Conservation (phyloP, 140 eudicot species). For the Erigeron philadelphicus region DNA sequence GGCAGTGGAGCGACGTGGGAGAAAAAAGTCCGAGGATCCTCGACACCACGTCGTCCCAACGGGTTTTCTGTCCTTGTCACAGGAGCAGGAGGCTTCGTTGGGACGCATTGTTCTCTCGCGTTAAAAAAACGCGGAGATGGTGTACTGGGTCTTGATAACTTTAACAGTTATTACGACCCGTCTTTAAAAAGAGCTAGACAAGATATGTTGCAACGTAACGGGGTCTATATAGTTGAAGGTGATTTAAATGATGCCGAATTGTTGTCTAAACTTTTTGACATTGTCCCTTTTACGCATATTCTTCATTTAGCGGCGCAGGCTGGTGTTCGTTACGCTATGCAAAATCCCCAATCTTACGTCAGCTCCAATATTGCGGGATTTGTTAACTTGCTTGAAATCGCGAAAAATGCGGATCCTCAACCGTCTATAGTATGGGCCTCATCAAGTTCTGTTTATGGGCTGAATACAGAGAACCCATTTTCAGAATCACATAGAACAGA, state of each 20-base stretch:
- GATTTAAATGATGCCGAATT: constrained; percentile 56
- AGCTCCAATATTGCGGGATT: constrained; percentile 62
- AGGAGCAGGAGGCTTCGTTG: constrained; percentile 86
- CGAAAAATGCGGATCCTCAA: constrained; percentile 65
- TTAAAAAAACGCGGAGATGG: constrained; percentile 71
- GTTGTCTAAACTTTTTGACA: constrained; percentile 45
- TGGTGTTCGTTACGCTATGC: constrained; percentile 80
- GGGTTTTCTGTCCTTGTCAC: constrained; percentile 70
- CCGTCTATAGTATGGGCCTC: constrained; percentile 84
- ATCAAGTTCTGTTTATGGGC: constrained; percentile 69
- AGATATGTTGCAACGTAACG: constrained; percentile 28
- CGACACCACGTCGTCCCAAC: constrained; percentile 46
- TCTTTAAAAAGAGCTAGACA: constrained; percentile 65
- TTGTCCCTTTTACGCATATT: constrained; percentile 59
- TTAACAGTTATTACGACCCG: constrained; percentile 67
- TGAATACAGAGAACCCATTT: constrained; percentile 57
- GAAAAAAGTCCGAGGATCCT: constrained; percentile 54
- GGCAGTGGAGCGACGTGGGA: constrained; percentile 63
- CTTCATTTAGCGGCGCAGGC: constrained; percentile 79
- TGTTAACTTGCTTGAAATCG: constrained; percentile 50
- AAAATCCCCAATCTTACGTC: constrained; percentile 62
- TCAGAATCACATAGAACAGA: constrained; percentile 66
- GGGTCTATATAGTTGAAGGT: constrained; percentile 56
- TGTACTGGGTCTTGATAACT: constrained; percentile 66
- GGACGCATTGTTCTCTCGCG: constrained; percentile 57